Evolutionary conservation across 1,284 basidiomycete genomes (phyloP).

Genomic region (Vanrija sp.): DNA sequence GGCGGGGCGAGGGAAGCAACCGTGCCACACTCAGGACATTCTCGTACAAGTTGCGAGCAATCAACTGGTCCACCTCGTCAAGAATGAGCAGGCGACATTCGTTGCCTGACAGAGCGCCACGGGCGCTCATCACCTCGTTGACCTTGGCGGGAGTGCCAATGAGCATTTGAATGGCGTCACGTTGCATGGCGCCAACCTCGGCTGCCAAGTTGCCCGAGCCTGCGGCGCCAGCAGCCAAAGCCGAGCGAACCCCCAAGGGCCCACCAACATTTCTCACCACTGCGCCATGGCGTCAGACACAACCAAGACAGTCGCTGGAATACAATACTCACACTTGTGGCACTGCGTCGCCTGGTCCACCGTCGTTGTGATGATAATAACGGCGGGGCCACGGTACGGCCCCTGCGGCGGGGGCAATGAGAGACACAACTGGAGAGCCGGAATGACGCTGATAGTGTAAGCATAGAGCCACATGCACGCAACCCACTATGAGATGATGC

Average conservation of each 20-base stretch:
- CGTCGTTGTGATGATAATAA: slow-evolving; percentile 92
- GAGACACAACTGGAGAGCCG: slow-evolving; percentile 81
- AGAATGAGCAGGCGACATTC: slow-evolving; percentile 89
- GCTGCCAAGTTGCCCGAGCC: slow-evolving; percentile 63
- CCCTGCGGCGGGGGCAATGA: slow-evolving; percentile 55
- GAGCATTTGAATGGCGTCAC: slow-evolving; percentile 88
- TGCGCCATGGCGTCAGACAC: slow-evolving; percentile 4
- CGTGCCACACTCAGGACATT: slow-evolving; percentile 90
- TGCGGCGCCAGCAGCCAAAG: slow-evolving; percentile 73
- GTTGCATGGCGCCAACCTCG: slow-evolving; percentile 77
- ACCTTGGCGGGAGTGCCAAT: slow-evolving; percentile 96
- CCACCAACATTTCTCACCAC: slow-evolving; percentile 93
- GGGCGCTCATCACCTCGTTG: slow-evolving; percentile 81
- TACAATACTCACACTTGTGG: slow-evolving; percentile 58
- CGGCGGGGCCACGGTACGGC: slow-evolving; percentile 72
- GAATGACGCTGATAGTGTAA: slow-evolving; percentile 60
- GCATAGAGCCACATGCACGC: neutral
- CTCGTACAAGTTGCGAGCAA: slow-evolving; percentile 89
- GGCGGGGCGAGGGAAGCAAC: slow-evolving; percentile 77
- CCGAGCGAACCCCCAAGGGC: slow-evolving; percentile 81
- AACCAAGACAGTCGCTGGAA: neutral
- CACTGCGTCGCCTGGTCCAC: slow-evolving; percentile 98
- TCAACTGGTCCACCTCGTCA: slow-evolving; percentile 96
- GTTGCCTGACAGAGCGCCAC: slow-evolving; percentile 60
- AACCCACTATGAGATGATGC: slow-evolving; percentile 81